A percentile compares a stretch with the other conserved stretches of the same genome.
Evolutionary conservation across 75 land plant genomes (phyloP).

Genomic region (Gnetum montanum): DNA sequence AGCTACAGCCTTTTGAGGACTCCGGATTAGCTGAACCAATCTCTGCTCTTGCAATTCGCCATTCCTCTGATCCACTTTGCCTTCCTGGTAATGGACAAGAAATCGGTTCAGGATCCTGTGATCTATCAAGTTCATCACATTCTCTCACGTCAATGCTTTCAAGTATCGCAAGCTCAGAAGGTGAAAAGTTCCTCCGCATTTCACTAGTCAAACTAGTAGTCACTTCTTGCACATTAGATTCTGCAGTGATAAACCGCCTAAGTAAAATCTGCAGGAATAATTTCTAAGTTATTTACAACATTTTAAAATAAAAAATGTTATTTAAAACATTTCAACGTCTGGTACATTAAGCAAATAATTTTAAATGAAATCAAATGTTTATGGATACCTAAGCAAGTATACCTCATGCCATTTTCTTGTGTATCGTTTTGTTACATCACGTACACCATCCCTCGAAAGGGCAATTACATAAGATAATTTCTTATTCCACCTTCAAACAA

Average conservation of each 20-base stretch:
- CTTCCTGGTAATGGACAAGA: conserved; percentile 63
- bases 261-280: conserved; percentile 45
- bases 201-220: conserved; percentile 41
- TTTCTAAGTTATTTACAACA: not conserved
- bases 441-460: conserved; percentile 77
- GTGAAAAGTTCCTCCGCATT: conserved; percentile 28
- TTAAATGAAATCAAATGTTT: not conserved
- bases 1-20: conserved; percentile 20
- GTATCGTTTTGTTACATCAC: conserved; percentile 94
- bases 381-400: no score
- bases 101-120: conserved; percentile 15
- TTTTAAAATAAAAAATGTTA: no score
- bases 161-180: conserved; percentile 23
- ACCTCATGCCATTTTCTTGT: conserved; percentile 91
- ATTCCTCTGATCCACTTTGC: conserved; percentile 79
- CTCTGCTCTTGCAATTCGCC: conserved; percentile 80
- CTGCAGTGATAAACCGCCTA: conserved; percentile 50
- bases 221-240: conserved; percentile 31
- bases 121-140: conserved; percentile 36
- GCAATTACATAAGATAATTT: conserved; percentile 80
- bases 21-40: conserved; percentile 20
- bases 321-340: no score
- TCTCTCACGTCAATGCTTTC: conserved; percentile 50
- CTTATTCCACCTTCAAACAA: conserved; percentile 64
- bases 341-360: conserved; percentile 6